Base-by-base conservation (phyloP, 768 basidiomycete species). In the Clathrus columnatus region DNA sequence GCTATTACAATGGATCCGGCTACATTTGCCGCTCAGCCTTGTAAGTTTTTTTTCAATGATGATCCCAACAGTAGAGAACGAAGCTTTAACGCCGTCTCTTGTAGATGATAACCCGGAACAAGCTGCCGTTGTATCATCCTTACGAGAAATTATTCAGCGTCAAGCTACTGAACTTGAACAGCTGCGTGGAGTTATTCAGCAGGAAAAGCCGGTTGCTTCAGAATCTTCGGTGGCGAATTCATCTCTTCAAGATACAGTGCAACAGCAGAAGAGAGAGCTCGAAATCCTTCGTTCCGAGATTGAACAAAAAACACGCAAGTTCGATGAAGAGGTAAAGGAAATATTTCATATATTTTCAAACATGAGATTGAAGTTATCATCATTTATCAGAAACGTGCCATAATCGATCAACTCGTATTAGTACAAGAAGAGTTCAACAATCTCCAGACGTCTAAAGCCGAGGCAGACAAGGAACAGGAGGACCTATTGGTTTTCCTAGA, bases 381-480 rank as follows among this genome's bases (percentile, higher is more conserved):
- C 4, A 51, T 45, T 20, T 44, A 42, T 46, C 57, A 84, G 82
- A 54, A 76, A 43, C 64, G 72, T 7, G 67, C 72, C 7, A 67
- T 85, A 29, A 74, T 75, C 26, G 69, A 64, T 7, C 76, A 80
- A 61, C 64, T 85, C 7, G 62, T 70, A 4, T 65, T 67, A 4
- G 65, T 88, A 20, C 70, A 78, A 24, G 61, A 66, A 14, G 68
- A 81, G 52, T 66, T 91, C 7, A 67, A 69, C 43, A 70, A 69
- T 1, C 74, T 82, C 7, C 79, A 86, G 61, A 76, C 75, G 54
- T 87, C 84, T 65, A 78, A 80, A 48, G 84, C 80, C 61, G 92
- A 96, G 7, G 81, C 83, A 21, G 92, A 96, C 68, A 94, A 93
- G 69, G 95, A 99, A 67, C 94, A 97, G 62, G 95, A 97, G 66